phyloP scores from a whole-genome alignment of 2,329 filamentous ascomycete genomes.

The Aspergillus ruber region DNA sequence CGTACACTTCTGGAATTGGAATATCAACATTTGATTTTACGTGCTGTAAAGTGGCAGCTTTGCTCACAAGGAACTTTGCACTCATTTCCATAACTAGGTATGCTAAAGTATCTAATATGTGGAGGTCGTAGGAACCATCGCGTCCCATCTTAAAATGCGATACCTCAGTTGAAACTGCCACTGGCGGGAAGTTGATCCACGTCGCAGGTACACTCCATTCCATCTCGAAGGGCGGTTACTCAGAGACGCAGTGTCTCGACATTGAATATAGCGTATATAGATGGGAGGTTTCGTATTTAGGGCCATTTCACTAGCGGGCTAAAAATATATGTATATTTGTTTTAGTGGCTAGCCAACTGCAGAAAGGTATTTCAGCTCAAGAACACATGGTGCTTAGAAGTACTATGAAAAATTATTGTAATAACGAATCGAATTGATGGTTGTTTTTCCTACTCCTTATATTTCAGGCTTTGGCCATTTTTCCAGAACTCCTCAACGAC shows the following conservation, averaged over 20 bases:
- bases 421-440: too few relatives aligned
- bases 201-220: slow-evolving; percentile 14
- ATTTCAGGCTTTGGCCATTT: too few relatives aligned
- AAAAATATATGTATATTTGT: too few relatives aligned
- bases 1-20: slow-evolving; percentile 26
- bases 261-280: slow-evolving; percentile 12
- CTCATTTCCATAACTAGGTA: slow-evolving; percentile 13
- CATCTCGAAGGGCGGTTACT: slow-evolving; percentile 13
- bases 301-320: too few relatives aligned
- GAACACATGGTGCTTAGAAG: too few relatives aligned
- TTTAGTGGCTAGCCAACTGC: too few relatives aligned
- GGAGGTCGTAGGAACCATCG: slow-evolving; percentile 27
- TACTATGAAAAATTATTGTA: too few relatives aligned
- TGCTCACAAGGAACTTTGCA: slow-evolving; percentile 21
- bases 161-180: slow-evolving; percentile 27
- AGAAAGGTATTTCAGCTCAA: too few relatives aligned
- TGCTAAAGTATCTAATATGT: slow-evolving; percentile 7
- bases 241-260: slow-evolving; percentile 13
- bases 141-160: slow-evolving; percentile 25
- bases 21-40: slow-evolving; percentile 21
- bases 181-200: slow-evolving; percentile 17
- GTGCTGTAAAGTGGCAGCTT: slow-evolving; percentile 26
- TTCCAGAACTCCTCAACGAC: too few relatives aligned
- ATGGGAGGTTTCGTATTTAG: neutral
- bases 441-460: too few relatives aligned